Evolutionary conservation across 441 rosid genomes (phyloP).

Genomic region (Macaranga tanarius): DNA sequence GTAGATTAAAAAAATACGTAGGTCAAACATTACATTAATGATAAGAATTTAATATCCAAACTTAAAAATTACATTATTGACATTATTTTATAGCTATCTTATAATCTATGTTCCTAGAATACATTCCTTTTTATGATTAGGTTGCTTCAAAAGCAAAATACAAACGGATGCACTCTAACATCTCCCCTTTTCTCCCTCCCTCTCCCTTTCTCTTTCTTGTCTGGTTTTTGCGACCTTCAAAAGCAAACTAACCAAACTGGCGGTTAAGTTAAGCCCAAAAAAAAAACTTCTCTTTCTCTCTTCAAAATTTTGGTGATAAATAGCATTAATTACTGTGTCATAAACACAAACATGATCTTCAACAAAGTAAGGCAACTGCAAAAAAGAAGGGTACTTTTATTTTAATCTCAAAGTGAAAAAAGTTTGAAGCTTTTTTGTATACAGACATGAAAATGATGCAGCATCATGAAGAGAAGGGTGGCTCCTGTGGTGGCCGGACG

Average conservation of each 20-base stretch:
- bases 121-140: no score
- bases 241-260: constrained; percentile 45
- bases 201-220: constrained; percentile 26
- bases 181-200: constrained; percentile 18
- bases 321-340: constrained; percentile 14
- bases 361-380: constrained; percentile 17
- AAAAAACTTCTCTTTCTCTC: constrained; percentile 12
- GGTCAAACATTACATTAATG: no score
- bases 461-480: constrained; percentile 25
- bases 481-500: constrained; percentile 44
- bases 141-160: not conserved
- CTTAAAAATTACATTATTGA: not conserved
- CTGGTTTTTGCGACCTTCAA: constrained; percentile 43
- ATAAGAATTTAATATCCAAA: no score
- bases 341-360: constrained; percentile 33
- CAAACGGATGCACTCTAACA: constrained; percentile 4
- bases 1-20: no score
- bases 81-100: not conserved
- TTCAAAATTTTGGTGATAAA: not conserved
- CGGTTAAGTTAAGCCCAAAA: constrained; percentile 31
- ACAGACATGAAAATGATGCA: constrained; percentile 41
- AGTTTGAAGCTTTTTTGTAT: not conserved
- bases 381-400: no score
- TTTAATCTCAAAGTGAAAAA: constrained; percentile 9
- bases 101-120: no score